phyloP scores from a whole-genome alignment of 495 filamentous ascomycete genomes.

The Hyphodiscus hymeniophilus region DNA sequence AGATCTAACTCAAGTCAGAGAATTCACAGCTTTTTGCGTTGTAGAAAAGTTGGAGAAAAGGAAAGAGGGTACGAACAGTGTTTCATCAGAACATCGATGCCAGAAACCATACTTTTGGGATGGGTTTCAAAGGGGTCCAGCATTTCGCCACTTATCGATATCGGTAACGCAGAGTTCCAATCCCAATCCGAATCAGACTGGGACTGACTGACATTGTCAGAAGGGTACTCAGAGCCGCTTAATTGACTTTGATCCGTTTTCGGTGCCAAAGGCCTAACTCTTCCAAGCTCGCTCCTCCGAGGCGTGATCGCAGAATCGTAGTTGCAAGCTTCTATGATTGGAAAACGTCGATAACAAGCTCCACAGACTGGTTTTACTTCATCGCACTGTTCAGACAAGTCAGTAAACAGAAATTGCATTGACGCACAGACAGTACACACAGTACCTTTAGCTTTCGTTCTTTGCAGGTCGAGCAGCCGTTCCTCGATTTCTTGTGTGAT shows the following conservation, averaged over 20 bases:
- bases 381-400: slow-evolving; percentile 8
- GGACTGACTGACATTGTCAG: background rate
- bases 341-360: slow-evolving; percentile 8
- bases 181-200: background rate
- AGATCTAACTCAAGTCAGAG: slow-evolving; percentile 2
- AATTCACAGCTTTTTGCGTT: background rate
- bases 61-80: slow-evolving; percentile 4
- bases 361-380: slow-evolving; percentile 6
- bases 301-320: background rate
- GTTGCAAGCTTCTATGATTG: background rate
- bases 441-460: slow-evolving; percentile 5
- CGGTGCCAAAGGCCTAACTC: background rate
- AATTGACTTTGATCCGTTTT: background rate
- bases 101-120: slow-evolving; percentile 6
- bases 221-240: background rate
- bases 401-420: too few relatives aligned
- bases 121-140: slow-evolving; percentile 10
- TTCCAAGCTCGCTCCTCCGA: background rate
- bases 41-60: background rate
- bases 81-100: slow-evolving; percentile 9
- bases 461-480: slow-evolving; percentile 5
- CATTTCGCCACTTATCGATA: background rate
- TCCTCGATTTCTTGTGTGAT: slow-evolving; percentile 9
- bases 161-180: background rate
- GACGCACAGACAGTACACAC: background rate